Percentiles rank a stretch among this genome's conserved stretches.
These are phyloP conservation scores for Quercus berberidifolia DNA, from an alignment of 306 rosid species.

Conservation along the genomic window DNA sequence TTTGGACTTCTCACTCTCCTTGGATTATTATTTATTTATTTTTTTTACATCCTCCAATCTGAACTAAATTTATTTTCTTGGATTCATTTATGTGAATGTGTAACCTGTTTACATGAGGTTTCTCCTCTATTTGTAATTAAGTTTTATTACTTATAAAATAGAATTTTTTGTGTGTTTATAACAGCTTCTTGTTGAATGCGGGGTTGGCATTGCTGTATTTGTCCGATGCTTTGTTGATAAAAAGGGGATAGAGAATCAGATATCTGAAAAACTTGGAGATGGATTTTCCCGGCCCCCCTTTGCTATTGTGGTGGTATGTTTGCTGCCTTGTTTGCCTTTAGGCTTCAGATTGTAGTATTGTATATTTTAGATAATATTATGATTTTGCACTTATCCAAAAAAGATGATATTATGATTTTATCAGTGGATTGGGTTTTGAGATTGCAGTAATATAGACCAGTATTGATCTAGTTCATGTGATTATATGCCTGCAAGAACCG, in stretches of 20 bases:
- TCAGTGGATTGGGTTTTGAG: not conserved
- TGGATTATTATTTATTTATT: not conserved
- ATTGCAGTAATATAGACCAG: not conserved
- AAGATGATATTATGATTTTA: not conserved
- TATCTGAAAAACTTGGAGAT: slow-evolving; percentile 72
- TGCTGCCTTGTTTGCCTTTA: slow-evolving; percentile 10
- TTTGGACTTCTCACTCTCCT: not conserved
- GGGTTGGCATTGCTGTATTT: slow-evolving; percentile 77
- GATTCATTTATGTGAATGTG: not conserved
- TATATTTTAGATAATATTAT: not conserved
- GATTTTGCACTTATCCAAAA: not conserved
- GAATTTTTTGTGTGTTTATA: not conserved
- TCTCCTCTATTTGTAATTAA: too few species aligned
- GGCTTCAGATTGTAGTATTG: slow-evolving; percentile 5
- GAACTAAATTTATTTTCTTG: not conserved
- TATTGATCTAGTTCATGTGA: not conserved
- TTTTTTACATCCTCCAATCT: not conserved
- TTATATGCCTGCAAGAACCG: not conserved
- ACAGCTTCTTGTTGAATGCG: slow-evolving; percentile 69
- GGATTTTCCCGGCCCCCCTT: slow-evolving; percentile 68
- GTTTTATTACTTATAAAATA: too few species aligned
- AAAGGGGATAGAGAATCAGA: slow-evolving; percentile 56
- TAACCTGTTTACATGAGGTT: not conserved
- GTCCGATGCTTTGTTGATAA: slow-evolving; percentile 77
- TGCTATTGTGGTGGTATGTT: slow-evolving; percentile 69